Evolutionary conservation across 2,329 filamentous ascomycete species (phyloP).

Genomic region (Penicillium sp.): DNA sequence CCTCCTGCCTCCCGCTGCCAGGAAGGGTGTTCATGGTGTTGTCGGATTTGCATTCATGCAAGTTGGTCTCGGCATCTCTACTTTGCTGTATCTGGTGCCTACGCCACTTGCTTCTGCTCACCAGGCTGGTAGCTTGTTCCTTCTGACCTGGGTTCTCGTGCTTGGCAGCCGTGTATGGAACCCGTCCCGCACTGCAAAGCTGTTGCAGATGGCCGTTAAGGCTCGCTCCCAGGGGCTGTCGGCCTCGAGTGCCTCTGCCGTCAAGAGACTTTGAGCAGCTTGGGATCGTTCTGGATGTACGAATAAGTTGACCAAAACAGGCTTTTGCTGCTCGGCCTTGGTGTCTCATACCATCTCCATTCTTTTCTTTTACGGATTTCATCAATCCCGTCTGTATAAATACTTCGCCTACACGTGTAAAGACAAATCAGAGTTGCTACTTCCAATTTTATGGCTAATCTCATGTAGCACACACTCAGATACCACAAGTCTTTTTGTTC

Average conservation of each 20-base stretch:
- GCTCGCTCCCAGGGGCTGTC: conserved; percentile 30
- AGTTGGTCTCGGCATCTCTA: conserved; percentile 81
- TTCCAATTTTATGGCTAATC: too few relatives aligned
- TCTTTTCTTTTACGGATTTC: conserved; percentile 11
- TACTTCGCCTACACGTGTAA: conserved; percentile 5
- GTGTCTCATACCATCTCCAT: conserved; percentile 27
- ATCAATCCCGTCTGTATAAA: conserved; percentile 21
- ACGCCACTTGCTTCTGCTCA: conserved; percentile 83
- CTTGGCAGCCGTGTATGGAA: conserved; percentile 75
- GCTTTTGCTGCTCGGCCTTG: conserved; percentile 8
- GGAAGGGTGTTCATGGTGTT: conserved; percentile 70
- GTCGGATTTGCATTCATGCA: conserved; percentile 81
- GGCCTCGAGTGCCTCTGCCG: conserved; percentile 23
- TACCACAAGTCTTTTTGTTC: too few relatives aligned
- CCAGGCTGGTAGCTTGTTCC: conserved; percentile 82
- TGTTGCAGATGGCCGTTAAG: conserved; percentile 53
- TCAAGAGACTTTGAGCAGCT: conserved; percentile 16
- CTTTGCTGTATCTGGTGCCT: conserved; percentile 90
- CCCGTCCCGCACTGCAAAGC: conserved; percentile 61
- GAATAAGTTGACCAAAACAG: conserved; percentile 13
- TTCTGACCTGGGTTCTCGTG: conserved; percentile 78
- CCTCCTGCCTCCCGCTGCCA: conserved; percentile 55
- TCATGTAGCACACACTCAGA: too few relatives aligned
- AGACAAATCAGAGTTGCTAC: too few relatives aligned
- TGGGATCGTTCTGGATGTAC: conserved; percentile 10